phyloP scores from a whole-genome alignment of 148 eudicot species.

The Tetragonia tetragonoides region DNA sequence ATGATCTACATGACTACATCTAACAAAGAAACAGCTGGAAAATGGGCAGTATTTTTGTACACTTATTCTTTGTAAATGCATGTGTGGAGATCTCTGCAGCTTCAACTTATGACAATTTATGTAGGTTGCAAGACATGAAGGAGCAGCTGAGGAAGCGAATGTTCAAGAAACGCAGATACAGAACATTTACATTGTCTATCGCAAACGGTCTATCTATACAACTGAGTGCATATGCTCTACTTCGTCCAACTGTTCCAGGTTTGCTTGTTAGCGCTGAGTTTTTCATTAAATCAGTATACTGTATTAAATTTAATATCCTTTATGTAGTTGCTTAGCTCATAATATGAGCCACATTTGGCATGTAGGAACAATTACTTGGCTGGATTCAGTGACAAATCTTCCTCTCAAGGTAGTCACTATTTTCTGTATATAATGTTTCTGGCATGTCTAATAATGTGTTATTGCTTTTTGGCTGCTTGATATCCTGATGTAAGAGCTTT shows the following conservation, averaged over 20 bases:
- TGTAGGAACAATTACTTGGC: constrained; percentile 85
- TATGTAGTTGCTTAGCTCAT: not conserved
- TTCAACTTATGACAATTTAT: constrained; percentile 8
- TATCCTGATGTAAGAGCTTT: not conserved
- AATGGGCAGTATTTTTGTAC: not conserved
- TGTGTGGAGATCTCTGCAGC: not conserved
- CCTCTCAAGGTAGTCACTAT: constrained; percentile 64
- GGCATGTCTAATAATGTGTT: not conserved
- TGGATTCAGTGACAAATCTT: constrained; percentile 84
- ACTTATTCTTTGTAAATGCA: not conserved
- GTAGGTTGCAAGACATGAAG: constrained; percentile 82
- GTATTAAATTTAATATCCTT: not conserved
- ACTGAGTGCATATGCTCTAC: constrained; percentile 82
- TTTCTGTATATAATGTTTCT: not conserved
- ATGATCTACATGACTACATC: not conserved
- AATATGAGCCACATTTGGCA: constrained; percentile 15
- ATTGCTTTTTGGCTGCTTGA: not conserved
- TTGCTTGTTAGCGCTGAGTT: constrained; percentile 17
- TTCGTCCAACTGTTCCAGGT: constrained; percentile 94
- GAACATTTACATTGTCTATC: constrained; percentile 67
- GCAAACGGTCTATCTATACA: constrained; percentile 77
- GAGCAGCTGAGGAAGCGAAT: constrained; percentile 80
- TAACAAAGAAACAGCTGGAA: not conserved
- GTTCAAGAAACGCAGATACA: constrained; percentile 87
- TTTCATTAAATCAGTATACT: not conserved